Evolutionary conservation across 306 rosid species (phyloP), one percentile per base, ranked within the genome.

Genomic region (Prunus persica): DNA sequence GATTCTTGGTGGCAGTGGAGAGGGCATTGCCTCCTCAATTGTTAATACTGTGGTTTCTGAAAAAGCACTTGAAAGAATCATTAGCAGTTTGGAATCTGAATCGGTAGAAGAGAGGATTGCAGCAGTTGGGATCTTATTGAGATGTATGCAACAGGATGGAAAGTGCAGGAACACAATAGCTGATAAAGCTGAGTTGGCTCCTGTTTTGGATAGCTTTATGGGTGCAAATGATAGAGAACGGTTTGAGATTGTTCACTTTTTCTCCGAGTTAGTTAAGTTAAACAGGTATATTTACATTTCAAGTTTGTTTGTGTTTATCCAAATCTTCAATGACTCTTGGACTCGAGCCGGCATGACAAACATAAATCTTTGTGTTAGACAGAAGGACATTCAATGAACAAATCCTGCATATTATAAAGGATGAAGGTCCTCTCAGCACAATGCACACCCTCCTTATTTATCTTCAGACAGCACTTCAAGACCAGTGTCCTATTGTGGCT

Each of bases 131-230:
- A 90, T 92, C 80, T 88, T 92, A 65, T 68, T 87, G 60, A 85
- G 85, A 81, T 95, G 96, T 87, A 94, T 90, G 81, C 84, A 87
- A 61, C 88, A 86, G 78, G 95, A 95, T 73, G 97, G 96, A 34
- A 83, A 81, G 49, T 92, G 96, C 81, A 85, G 98, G 83, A 87
- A 83, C 70, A 57, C 52, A 55, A 92, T 92, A 81, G 91, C 93
- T 43, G 96, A 92, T 65, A 88, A 85, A 69, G 92, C 91, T 71
- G 88, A 89, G 80, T 61, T 92, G 47, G 86, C 88, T 75, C 91
- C 91, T 22, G 51, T 89, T 86, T 57, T 92, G 85, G 95, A 86
- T 76, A 82, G 91, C 84, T 92, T 95, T 75, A 68, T 46, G 11
- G 55, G 84, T 69, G 88, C 87, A 75, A 76, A 73, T 61, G 91